Evolutionary conservation across 2,329 filamentous ascomycete species (phyloP).

Genomic region (Monosporascus cannonballus): DNA sequence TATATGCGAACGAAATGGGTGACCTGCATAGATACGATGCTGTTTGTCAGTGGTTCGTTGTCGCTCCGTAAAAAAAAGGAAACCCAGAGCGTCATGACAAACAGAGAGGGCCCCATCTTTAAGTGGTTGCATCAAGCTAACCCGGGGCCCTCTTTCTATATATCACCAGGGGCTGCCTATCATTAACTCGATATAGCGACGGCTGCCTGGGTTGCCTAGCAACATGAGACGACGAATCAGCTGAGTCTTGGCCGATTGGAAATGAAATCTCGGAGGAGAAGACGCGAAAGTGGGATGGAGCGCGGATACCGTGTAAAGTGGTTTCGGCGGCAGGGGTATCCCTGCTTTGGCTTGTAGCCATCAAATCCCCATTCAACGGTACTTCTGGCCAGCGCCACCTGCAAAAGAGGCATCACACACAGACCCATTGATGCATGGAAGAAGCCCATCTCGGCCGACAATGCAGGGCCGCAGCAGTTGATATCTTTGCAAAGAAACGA

Average conservation of each 20-base stretch:
- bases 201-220: slow-evolving; percentile 28
- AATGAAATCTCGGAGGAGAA: slow-evolving; percentile 14
- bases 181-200: slow-evolving; percentile 9
- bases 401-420: no score
- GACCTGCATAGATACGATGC: slow-evolving; percentile 1
- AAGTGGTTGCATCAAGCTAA: slow-evolving; percentile 30
- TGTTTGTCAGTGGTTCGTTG: slow-evolving; percentile 10
- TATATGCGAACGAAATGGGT: not conserved
- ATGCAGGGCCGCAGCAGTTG: not conserved
- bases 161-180: slow-evolving; percentile 10
- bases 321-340: slow-evolving; percentile 13
- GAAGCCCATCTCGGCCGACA: not conserved
- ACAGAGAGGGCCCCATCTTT: slow-evolving; percentile 16
- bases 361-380: not conserved
- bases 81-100: slow-evolving; percentile 14
- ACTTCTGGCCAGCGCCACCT: no score
- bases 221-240: slow-evolving; percentile 20
- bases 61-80: slow-evolving; percentile 5
- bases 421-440: not conserved
- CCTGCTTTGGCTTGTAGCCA: not conserved
- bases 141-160: slow-evolving; percentile 14
- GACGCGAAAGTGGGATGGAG: slow-evolving; percentile 26
- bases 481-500: not conserved
- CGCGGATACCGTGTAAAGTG: slow-evolving; percentile 34
- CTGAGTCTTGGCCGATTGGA: slow-evolving; percentile 17